Evolutionary conservation across 1,139 yeast species (phyloP).

Genomic region (Hansenula sp.): DNA sequence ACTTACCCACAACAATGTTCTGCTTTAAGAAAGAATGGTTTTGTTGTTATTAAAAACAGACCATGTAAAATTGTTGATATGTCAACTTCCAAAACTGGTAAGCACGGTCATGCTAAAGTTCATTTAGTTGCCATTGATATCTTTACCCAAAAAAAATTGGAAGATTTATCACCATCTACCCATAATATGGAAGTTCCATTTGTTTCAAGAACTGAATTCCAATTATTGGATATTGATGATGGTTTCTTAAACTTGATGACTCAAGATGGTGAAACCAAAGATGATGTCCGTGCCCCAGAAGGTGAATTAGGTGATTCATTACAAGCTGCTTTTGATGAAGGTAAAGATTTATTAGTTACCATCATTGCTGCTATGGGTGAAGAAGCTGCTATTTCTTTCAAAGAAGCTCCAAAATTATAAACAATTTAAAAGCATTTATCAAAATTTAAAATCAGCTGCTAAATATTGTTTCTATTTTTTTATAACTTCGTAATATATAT

Average conservation of each 20-base stretch:
- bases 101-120: conserved; percentile 99
- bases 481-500: too few relatives aligned
- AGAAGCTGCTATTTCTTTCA: conserved; percentile 97
- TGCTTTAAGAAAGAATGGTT: conserved; percentile 99
- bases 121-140: conserved; percentile 98
- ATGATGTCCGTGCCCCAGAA: conserved; percentile 97
- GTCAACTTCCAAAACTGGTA: conserved; percentile 99
- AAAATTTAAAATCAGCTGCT: background rate
- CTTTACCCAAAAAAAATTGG: conserved; percentile 99
- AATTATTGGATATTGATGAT: conserved; percentile 96
- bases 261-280: conserved; percentile 97
- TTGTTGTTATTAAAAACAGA: conserved; percentile 97
- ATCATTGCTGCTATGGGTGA: conserved; percentile 98
- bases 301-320: conserved; percentile 94
- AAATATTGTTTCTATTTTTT: too few relatives aligned
- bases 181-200: conserved; percentile 99
- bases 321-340: conserved; percentile 92
- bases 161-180: conserved; percentile 99
- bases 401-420: conserved; percentile 84
- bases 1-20: conserved; percentile 99
- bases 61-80: conserved; percentile 99
- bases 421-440: background rate
- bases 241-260: conserved; percentile 97
- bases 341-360: conserved; percentile 95
- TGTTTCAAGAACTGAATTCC: conserved; percentile 92